phyloP scores from a whole-genome alignment of 306 rosid genomes.

The Dryas octopetala region DNA sequence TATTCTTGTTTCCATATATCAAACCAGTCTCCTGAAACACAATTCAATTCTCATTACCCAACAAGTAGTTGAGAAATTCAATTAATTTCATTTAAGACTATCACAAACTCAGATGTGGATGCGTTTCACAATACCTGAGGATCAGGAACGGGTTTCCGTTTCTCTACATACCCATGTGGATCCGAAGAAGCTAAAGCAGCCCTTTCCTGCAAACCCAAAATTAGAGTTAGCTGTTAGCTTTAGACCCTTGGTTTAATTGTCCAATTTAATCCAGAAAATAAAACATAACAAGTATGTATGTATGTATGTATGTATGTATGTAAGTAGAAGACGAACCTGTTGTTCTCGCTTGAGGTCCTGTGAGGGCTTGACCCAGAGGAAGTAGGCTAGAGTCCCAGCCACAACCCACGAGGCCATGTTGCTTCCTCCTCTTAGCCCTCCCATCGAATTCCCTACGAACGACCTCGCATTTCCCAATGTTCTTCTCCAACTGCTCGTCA shows the following conservation, averaged over 20 bases:
- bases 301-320: too few relatives aligned
- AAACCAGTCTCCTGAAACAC: constrained; percentile 61
- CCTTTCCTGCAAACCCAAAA: constrained; percentile 40
- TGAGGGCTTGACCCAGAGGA: constrained; percentile 90
- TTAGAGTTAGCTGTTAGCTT: not conserved
- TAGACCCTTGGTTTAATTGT: too few relatives aligned
- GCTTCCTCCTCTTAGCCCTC: constrained; percentile 78
- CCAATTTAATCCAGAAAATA: too few relatives aligned
- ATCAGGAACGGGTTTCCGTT: constrained; percentile 81
- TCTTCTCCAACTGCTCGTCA: constrained; percentile 76
- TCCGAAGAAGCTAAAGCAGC: constrained; percentile 71
- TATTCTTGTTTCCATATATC: constrained; percentile 71
- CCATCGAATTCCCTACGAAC: constrained; percentile 69
- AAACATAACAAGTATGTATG: too few relatives aligned
- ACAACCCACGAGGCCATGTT: constrained; percentile 90
- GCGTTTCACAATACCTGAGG: constrained; percentile 53
- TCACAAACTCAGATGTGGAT: not conserved
- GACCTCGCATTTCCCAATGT: constrained; percentile 70
- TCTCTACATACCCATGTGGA: constrained; percentile 67
- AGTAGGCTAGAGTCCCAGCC: constrained; percentile 92
- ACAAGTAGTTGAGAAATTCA: not conserved
- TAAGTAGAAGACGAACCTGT: constrained; percentile 33
- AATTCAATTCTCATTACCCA: not conserved
- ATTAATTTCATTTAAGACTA: not conserved
- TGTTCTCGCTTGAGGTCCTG: constrained; percentile 84